A percentile compares a stretch with the other conserved stretches of the same genome.
These are phyloP conservation scores for Meredithiella fracta DNA, from an alignment of 2,329 filamentous ascomycete species.

Conservation along the genomic window DNA sequence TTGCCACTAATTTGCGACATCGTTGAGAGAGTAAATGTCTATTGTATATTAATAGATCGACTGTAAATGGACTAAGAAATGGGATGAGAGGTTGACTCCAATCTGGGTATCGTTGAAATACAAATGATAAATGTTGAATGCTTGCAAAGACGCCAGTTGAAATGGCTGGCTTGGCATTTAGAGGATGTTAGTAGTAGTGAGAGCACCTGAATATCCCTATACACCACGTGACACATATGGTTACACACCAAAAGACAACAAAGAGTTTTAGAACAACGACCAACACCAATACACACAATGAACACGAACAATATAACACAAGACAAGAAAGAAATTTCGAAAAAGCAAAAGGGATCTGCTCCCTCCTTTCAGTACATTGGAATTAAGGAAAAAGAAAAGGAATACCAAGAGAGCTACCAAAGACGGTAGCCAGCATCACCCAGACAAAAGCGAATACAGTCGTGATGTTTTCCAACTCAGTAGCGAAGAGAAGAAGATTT, in stretches of 20 bases:
- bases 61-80: no score
- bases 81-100: neutral
- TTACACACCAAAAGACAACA: neutral
- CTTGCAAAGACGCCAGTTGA: no score
- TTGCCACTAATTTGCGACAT: neutral
- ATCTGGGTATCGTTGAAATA: conserved; percentile 1
- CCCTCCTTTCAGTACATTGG: neutral
- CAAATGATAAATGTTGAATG: neutral
- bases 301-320: neutral
- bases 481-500: conserved; percentile 3
- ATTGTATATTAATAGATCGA: no score
- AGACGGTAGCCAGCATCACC: neutral
- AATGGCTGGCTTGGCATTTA: no score
- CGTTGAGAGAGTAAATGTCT: no score
- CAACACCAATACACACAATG: neutral
- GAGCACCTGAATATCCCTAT: neutral
- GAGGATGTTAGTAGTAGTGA: neutral
- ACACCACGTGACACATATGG: neutral
- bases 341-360: conserved; percentile 6
- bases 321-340: neutral
- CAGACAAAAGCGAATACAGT: neutral
- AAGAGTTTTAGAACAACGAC: neutral
- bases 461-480: neutral
- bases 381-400: conserved; percentile 1
- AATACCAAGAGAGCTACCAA: neutral